Percentiles rank a stretch among this genome's conserved stretches.
phyloP scores from a whole-genome alignment of 2,329 filamentous ascomycete genomes.

The Aspergillus bombycis region DNA sequence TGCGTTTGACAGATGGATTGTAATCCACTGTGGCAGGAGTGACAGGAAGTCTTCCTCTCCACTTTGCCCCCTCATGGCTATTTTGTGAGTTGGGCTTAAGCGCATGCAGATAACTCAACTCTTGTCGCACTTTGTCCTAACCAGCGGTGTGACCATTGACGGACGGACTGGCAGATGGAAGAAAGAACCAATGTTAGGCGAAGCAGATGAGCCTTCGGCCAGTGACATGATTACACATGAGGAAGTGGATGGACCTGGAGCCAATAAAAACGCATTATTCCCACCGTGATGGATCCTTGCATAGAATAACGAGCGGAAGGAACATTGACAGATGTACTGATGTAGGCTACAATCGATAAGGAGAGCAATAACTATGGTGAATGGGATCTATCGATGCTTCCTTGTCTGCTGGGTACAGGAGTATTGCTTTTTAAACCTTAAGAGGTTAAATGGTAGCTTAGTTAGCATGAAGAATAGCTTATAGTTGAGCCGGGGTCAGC shows the following conservation, averaged over 20 bases:
- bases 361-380: neutral
- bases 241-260: conserved; percentile 2
- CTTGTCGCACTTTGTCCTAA: neutral
- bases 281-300: neutral
- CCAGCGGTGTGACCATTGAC: conserved; percentile 7
- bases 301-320: neutral
- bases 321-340: neutral
- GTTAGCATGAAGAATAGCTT: conserved; percentile 1
- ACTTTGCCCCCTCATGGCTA: neutral
- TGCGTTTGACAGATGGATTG: neutral
- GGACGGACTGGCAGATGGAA: neutral
- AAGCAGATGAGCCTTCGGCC: neutral
- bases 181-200: neutral
- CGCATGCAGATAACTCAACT: neutral
- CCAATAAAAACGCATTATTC: neutral
- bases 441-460: neutral
- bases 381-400: neutral
- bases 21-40: neutral
- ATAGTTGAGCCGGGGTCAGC: neutral
- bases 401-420: neutral
- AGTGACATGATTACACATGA: conserved; percentile 7
- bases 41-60: neutral
- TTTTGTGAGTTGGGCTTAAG: neutral
- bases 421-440: neutral
- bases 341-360: neutral